Conservation (phyloP, 371 early-diverging fungal species). For the Mortierella sp. region DNA sequence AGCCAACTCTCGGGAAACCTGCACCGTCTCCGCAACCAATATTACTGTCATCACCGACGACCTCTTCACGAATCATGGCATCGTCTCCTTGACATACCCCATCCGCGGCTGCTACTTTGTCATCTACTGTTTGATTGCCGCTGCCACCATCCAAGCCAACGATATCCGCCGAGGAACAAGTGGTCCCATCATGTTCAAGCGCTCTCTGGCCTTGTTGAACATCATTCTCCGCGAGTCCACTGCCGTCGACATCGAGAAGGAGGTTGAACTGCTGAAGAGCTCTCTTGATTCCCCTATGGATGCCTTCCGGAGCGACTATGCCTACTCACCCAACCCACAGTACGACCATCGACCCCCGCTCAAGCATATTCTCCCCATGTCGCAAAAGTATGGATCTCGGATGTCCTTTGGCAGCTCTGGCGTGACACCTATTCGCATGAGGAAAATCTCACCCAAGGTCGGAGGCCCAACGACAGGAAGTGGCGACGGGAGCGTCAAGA, state of each 20-base stretch:
- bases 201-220: constrained; percentile 45
- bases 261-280: constrained; percentile 43
- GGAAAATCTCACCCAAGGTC: constrained; percentile 48
- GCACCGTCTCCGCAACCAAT: constrained; percentile 65
- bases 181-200: constrained; percentile 54
- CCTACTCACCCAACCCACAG: background rate
- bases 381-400: constrained; percentile 40
- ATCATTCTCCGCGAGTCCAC: constrained; percentile 47
- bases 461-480: constrained; percentile 10
- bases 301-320: background rate
- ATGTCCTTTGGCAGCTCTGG: constrained; percentile 27
- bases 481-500: background rate
- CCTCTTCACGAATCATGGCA: constrained; percentile 52
- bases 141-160: constrained; percentile 54
- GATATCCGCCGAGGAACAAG: constrained; percentile 48
- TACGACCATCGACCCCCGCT: constrained; percentile 37
- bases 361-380: constrained; percentile 52
- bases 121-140: constrained; percentile 57
- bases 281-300: constrained; percentile 36
- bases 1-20: constrained; percentile 59
- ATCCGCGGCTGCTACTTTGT: constrained; percentile 59
- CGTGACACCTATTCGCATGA: constrained; percentile 27
- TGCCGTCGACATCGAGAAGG: constrained; percentile 43
- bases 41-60: constrained; percentile 63
- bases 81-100: constrained; percentile 52